Base-by-base conservation (phyloP, 148 eudicot genomes). In the Amaranthus palmeri region DNA sequence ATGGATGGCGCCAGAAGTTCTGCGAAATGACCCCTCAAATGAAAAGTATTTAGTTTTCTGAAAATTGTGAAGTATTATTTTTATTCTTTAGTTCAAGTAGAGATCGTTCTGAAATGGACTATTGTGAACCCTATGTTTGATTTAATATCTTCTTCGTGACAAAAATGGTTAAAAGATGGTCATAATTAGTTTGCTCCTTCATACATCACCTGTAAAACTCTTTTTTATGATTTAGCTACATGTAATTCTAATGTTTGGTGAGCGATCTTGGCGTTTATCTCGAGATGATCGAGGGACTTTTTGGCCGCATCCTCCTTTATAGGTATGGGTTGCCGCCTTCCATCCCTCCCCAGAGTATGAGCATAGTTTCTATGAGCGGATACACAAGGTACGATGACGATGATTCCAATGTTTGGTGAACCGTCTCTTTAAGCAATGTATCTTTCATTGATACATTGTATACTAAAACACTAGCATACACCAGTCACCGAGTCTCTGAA, bases 1-100 rank as follows among this genome's bases (percentile, higher is more conserved):
- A 65, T 92, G 97, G 97, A 90, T 88, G 96, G 97, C 97, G 45
- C 97, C 96, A 72, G 96, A 92, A 88, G 88, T 92, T 61, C 89
- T 92, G 63, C 83, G 91, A 67, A 92, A 83, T 76, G 97, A 92
- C 67, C 90, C 83, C 51, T 92, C 90, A 53, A 84, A 89, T 65
- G 82, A 79, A 70, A 79, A 79, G 82, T 79, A 74, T 65, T 48
- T 40, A 49, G 45, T 64, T 72, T 50, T n/a, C 54, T 14, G 3
- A 48, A 14, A 45, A 43, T 46, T 2, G 36, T 25, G 36, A 25
- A 25, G 36, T 25, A 25, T 25, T 25, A 25, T 25, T 25, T 25
- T 25, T 2, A n/a, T n/a, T n/a, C 2, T 25, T 25, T 25, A 25
- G 36, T 25, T 25, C 36, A 25, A 25, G 36, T 25, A 25, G 36